These are phyloP conservation scores for Aspergillus novofumigatus DNA, from an alignment of 2,329 filamentous ascomycete species.

Conservation along the genomic window DNA sequence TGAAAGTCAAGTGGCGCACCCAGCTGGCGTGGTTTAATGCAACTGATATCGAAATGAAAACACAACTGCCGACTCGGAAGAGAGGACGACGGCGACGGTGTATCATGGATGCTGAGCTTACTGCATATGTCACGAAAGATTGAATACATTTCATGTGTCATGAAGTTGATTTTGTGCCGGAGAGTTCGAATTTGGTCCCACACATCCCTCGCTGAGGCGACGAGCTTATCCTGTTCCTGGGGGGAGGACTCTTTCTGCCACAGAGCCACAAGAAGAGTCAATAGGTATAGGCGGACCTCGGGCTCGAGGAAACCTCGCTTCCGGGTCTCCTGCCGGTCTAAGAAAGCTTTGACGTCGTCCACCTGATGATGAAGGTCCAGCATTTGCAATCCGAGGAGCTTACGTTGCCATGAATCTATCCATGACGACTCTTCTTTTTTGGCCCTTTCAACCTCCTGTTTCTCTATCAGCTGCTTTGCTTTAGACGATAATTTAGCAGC, in stretches of 20 bases:
- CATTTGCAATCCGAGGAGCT: background rate
- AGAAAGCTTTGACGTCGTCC: background rate
- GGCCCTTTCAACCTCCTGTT: background rate
- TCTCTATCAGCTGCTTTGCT: background rate
- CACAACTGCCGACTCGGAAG: background rate
- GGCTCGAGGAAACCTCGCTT: background rate
- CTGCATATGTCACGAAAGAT: background rate
- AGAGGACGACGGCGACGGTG: background rate
- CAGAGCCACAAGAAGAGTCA: background rate
- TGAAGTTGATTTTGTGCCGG: background rate
- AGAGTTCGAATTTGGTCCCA: conserved; percentile 1
- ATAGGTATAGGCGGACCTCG: background rate
- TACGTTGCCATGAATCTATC: background rate
- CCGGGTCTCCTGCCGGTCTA: background rate
- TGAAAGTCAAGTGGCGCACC: background rate
- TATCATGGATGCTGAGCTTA: background rate
- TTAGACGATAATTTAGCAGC: background rate
- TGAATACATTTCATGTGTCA: background rate
- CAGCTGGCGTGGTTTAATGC: background rate
- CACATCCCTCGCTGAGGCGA: background rate
- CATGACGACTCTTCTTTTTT: background rate
- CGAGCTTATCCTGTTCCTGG: background rate
- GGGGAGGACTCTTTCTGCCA: background rate
- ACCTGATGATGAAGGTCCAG: background rate
- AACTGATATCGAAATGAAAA: background rate